Evolutionary conservation across 768 basidiomycete species (phyloP).

Genomic region (Termitomyces sp.): DNA sequence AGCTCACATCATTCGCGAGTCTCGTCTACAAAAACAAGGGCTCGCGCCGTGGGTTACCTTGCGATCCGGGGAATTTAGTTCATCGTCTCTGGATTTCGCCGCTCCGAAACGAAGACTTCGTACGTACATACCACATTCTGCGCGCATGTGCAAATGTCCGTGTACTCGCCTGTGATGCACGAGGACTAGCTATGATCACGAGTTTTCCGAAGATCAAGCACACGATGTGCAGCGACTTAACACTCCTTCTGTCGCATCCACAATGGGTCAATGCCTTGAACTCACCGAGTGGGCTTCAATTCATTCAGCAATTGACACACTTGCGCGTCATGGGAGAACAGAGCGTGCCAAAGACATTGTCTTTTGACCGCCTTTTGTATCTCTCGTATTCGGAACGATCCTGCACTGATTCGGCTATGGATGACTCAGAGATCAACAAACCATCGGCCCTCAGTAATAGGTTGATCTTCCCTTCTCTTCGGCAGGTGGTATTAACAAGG

Average conservation of each 20-base stretch:
- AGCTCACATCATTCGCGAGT: constrained; percentile 26
- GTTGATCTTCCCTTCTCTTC: constrained; percentile 23
- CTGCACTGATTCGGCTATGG: constrained; percentile 5
- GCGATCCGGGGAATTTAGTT: constrained; percentile 14
- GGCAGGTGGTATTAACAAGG: constrained; percentile 27
- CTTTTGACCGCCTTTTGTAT: constrained; percentile 23
- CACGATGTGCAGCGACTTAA: constrained; percentile 24
- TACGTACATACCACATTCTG: constrained; percentile 18
- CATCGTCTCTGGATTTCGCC: constrained; percentile 32
- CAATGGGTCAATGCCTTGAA: constrained; percentile 19
- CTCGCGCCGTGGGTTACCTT: constrained; percentile 11
- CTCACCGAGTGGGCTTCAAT: constrained; percentile 19
- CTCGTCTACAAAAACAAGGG: constrained; percentile 9
- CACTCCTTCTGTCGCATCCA: constrained; percentile 24
- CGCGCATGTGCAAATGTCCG: constrained; percentile 27
- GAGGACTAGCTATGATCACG: constrained; percentile 21
- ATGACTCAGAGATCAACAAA: constrained; percentile 10
- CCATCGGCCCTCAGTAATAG: constrained; percentile 19
- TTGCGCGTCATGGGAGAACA: constrained; percentile 29
- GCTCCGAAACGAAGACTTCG: constrained; percentile 19
- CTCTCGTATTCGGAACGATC: constrained; percentile 23
- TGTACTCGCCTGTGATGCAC: constrained; percentile 27
- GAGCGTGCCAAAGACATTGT: constrained; percentile 19
- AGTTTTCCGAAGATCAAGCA: constrained; percentile 21
- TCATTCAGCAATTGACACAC: constrained; percentile 28